These are phyloP conservation scores for Brassica incana DNA, from an alignment of 345 rosid genomes.

Conservation along the genomic window DNA sequence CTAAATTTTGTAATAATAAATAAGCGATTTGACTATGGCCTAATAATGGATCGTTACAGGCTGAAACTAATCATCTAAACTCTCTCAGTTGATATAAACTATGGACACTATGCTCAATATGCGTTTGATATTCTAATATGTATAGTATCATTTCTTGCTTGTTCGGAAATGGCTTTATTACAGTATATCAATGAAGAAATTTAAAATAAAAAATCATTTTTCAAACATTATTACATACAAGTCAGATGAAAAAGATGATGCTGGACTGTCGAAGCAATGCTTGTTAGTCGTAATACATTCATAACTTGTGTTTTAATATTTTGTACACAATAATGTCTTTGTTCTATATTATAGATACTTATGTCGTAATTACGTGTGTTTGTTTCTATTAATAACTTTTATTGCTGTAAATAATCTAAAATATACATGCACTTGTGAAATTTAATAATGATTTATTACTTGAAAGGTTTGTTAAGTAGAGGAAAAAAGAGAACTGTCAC, in stretches of 20 bases:
- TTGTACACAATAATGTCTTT: slow-evolving; percentile 21
- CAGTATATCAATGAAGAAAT: neutral
- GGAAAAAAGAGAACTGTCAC: slow-evolving; percentile 20
- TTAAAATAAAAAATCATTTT: neutral
- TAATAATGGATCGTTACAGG: slow-evolving; percentile 21
- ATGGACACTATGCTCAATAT: neutral
- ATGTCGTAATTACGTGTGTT: slow-evolving; percentile 16
- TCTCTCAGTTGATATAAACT: slow-evolving; percentile 8
- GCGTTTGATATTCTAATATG: neutral
- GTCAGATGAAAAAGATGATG: neutral
- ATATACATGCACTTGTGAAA: neutral
- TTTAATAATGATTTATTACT: slow-evolving; percentile 5
- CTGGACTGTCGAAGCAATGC: slow-evolving; percentile 35
- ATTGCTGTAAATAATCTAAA: neutral
- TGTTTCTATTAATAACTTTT: neutral
- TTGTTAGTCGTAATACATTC: slow-evolving; percentile 34
- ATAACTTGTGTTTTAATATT: slow-evolving; percentile 12
- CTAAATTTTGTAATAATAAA: slow-evolving; percentile 5
- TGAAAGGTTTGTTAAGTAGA: neutral
- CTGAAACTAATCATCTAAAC: slow-evolving; percentile 14
- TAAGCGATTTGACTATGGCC: slow-evolving; percentile 11
- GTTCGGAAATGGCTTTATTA: neutral
- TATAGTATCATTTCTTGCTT: neutral
- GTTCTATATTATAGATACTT: slow-evolving; percentile 15
- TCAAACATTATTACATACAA: neutral